Conservation (phyloP, 305 asterid genomes). For the Fraxinus nigra region DNA sequence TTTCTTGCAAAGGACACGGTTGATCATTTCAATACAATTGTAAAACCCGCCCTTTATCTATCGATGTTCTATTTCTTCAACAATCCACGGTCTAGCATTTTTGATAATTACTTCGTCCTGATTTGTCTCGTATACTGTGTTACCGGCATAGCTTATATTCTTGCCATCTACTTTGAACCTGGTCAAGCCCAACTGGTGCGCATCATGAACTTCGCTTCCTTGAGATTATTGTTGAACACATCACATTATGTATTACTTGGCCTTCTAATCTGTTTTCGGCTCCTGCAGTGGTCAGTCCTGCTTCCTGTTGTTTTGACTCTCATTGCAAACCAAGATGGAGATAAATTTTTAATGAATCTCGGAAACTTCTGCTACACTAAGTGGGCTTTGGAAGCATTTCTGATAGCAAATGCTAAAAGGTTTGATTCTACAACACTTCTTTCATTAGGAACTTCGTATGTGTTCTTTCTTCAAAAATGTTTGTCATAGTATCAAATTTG, state of each 20-base stretch:
- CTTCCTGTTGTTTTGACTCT: conserved; percentile 79
- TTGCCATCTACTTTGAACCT: conserved; percentile 78
- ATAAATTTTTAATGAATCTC: conserved; percentile 29
- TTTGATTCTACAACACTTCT: conserved; percentile 13
- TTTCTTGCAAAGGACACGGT: conserved; percentile 72
- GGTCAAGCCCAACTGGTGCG: conserved; percentile 76
- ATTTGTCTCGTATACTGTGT: conserved; percentile 73
- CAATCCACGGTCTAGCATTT: conserved; percentile 68
- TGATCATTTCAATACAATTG: conserved; percentile 66
- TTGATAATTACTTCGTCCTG: conserved; percentile 63
- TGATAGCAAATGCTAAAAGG: conserved; percentile 71
- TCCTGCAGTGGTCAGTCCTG: conserved; percentile 65
- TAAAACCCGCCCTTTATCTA: conserved; percentile 74
- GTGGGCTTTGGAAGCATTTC: conserved; percentile 80
- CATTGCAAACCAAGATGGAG: conserved; percentile 68
- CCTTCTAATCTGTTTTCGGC: not conserved
- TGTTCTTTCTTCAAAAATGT: not conserved
- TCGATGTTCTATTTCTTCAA: conserved; percentile 87
- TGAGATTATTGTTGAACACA: conserved; percentile 11
- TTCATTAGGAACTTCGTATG: not conserved
- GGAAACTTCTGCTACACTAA: conserved; percentile 71
- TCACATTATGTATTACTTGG: conserved; percentile 6
- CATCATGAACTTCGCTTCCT: conserved; percentile 12
- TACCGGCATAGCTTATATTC: conserved; percentile 74
- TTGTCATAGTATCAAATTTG: not conserved